Base-by-base conservation (phyloP, 2,329 filamentous ascomycete genomes). In the Didymella glomerata region DNA sequence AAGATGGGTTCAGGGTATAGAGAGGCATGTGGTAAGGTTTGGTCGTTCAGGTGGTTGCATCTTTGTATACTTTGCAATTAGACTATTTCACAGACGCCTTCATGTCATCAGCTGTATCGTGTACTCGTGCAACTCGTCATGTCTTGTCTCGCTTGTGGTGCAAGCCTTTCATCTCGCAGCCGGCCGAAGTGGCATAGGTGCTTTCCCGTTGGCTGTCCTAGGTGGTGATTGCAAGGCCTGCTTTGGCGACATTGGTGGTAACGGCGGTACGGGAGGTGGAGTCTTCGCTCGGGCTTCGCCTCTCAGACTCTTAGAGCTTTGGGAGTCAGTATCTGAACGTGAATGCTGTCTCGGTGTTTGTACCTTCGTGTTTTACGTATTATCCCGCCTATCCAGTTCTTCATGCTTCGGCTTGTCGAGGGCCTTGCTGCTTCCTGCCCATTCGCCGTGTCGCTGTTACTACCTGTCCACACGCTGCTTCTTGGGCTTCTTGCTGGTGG, bases 371-470 rank as follows among this genome's bases (percentile, higher is more conserved):
- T 63, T 52, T 67, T 72, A 34, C 62, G 67, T 25, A 74, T 56
- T 36, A 68, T 71, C 1, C 69, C 69, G 38, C 68, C 64, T 8
- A 76, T 61, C 74, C 74, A 76, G 8, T 71, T 74, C 57, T 74
- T 76, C 48, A 76, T 63, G n/a, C 72, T 72, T 47, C 62, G 68
- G 18, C 66, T 66, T 16, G 66, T 68, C 7, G 64, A 68, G 1
- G 67, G 64, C 9, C 68, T 62, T 49, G 65, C 66, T n/a, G 47
- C 42, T 4, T 64, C 64, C 38, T 60, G 64, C 18, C 34, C 34
- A 16, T 44, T 47, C 55, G 57, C 27, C 54, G 61, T 36, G 49
- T 58, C 24, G 61, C 49, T 41, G 48, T 55, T 22, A 62, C 52
- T 60, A 22, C 57, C 51, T 22, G 47, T 60, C 57, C 57, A 55